Base-by-base conservation (phyloP, 805 yeast species). In the Candida dajiaensis region DNA sequence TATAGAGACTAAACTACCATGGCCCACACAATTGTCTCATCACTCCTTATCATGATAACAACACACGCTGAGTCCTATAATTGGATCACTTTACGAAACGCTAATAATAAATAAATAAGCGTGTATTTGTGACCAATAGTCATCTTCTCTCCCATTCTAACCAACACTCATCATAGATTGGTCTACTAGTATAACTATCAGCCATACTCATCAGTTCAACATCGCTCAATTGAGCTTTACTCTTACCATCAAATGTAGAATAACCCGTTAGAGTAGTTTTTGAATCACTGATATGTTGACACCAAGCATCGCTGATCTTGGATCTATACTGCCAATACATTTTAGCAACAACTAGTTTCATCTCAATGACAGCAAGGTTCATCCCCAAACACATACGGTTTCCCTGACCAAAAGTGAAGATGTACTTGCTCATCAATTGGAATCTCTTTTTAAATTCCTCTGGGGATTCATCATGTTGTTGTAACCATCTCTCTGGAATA, bases 331-430 rank as follows among this genome's bases (percentile, higher is more conserved):
- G 69, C 71, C 77, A 73, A 56, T 81, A 76, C 16, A 84, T 59
- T 48, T 73, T 72, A 10, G 80, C 77, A 25, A 79, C 56, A 12
- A 75, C 72, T 38, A 81, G 55, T 58, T 82, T 83, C 70, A 83
- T 80, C 57, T 83, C 89, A 38, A 77, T 75, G 18, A 76, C 62
- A 0, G 89, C 89, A 37, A 84, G 59, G 57, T 83, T 72, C 79
- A 80, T 74, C 1, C 92, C 90, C 45, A 83, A 66, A 56, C 92
- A 84, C 89, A 83, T 82, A 51, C 89, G 66, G 19, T 80, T 70
- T 3, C 90, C 92, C 37, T 80, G 76, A 1, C 90, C 89, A 66
- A 85, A 84, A 1, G 85, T 80, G 73, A 83, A 74, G 71, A 82
- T 75, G 53, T 70, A 69, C 44, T 67, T 71, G 47, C 71, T 69